Percentiles rank a stretch among this genome's conserved stretches.
These are phyloP conservation scores for Leccinum aurantiacum DNA, from an alignment of 768 basidiomycete genomes.

Conservation along the genomic window DNA sequence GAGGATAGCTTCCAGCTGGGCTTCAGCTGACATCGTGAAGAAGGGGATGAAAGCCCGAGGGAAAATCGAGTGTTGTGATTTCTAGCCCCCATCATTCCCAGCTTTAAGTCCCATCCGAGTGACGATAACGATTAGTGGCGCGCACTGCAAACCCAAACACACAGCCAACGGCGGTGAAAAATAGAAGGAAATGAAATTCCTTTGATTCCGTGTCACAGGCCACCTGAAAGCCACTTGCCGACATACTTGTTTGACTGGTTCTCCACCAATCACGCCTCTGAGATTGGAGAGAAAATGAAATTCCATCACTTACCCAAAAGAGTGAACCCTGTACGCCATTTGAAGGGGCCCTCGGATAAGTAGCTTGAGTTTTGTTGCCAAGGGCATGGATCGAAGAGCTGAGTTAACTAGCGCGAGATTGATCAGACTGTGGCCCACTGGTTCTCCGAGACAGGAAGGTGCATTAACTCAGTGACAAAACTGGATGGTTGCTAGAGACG, in stretches of 20 bases:
- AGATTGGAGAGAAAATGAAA: too few species aligned
- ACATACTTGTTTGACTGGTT: neutral
- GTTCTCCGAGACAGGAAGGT: neutral
- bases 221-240: neutral
- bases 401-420: neutral
- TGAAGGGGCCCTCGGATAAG: neutral
- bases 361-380: neutral
- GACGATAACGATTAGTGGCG: neutral
- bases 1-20: slow-evolving; percentile 18
- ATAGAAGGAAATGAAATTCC: neutral
- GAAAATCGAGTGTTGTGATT: neutral
- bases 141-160: neutral
- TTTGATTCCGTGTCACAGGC: neutral
- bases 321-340: neutral
- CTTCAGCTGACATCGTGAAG: slow-evolving; percentile 19
- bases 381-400: neutral
- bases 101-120: neutral
- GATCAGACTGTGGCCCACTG: neutral
- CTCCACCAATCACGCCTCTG: neutral
- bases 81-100: neutral
- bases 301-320: neutral
- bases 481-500: neutral
- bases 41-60: neutral
- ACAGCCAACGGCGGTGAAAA: neutral
- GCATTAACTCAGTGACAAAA: neutral